These are phyloP conservation scores for Alloteropsis semialata DNA, from an alignment of 176 grass and related monocot genomes.

Conservation along the genomic window DNA sequence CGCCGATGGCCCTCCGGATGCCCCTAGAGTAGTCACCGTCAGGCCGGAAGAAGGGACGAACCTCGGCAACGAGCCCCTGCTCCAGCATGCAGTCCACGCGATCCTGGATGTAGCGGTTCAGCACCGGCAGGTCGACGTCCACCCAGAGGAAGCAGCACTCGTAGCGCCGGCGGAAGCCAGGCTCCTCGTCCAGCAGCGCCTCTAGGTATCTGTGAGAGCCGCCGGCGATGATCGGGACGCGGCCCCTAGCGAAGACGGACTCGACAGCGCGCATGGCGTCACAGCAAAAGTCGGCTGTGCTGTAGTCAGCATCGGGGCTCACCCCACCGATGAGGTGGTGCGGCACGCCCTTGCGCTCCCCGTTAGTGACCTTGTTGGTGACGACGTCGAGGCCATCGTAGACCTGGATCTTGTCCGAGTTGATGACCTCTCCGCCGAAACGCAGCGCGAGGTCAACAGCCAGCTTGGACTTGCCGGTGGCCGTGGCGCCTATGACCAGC, in stretches of 20 bases:
- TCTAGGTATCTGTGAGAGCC: slow-evolving; percentile 18
- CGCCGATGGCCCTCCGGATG: slow-evolving; percentile 38
- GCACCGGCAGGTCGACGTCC: neutral
- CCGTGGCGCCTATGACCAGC: slow-evolving; percentile 31
- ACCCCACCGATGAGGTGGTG: slow-evolving; percentile 32
- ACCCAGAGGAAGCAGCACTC: slow-evolving; percentile 27
- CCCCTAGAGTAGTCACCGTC: slow-evolving; percentile 37
- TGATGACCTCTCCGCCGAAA: slow-evolving; percentile 19
- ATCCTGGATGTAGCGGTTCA: neutral
- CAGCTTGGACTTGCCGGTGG: slow-evolving; percentile 30
- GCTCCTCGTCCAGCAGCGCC: slow-evolving; percentile 6
- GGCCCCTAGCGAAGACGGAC: neutral
- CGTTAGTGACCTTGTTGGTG: slow-evolving; percentile 15
- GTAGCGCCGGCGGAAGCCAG: neutral
- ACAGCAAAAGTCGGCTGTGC: neutral
- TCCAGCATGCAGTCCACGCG: slow-evolving; percentile 29
- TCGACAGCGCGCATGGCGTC: neutral
- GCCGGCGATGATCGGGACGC: slow-evolving; percentile 23
- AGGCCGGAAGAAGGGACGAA: neutral
- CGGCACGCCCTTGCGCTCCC: neutral
- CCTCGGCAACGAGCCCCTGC: slow-evolving; percentile 18
- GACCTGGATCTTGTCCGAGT: slow-evolving; percentile 36
- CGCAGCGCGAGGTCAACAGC: slow-evolving; percentile 5
- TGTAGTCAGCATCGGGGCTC: neutral
- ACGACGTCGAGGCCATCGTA: slow-evolving; percentile 15